phyloP scores from a whole-genome alignment of 2,329 filamentous ascomycete genomes.

The Decorospora gaudefroyi region DNA sequence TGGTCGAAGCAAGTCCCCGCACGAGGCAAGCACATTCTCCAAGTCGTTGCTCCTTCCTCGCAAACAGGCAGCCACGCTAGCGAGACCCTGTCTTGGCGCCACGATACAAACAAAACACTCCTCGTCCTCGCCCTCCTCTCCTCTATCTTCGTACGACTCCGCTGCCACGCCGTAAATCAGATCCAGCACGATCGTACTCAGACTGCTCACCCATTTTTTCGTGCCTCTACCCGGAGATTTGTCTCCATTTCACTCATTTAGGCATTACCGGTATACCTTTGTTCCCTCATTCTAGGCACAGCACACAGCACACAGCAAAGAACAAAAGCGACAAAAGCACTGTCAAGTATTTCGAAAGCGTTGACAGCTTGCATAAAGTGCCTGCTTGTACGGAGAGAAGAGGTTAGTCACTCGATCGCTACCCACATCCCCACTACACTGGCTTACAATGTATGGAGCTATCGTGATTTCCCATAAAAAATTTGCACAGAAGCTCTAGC shows the following conservation, averaged over 20 bases:
- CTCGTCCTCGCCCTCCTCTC: conserved; percentile 12
- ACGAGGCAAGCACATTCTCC: conserved; percentile 20
- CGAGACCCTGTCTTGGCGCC: conserved; percentile 29
- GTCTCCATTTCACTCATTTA: conserved; percentile 46
- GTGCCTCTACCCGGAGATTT: conserved; percentile 30
- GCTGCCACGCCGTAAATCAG: conserved; percentile 16
- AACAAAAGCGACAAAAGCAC: conserved; percentile 12
- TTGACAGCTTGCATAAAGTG: not conserved
- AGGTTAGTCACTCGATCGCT: conserved; percentile 12
- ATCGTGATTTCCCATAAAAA: conserved; percentile 2
- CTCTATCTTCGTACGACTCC: conserved; percentile 19
- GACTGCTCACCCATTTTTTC: conserved; percentile 26
- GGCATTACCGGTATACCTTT: conserved; percentile 27
- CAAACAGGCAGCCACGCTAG: conserved; percentile 26
- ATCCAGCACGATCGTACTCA: conserved; percentile 10
- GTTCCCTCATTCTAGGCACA: conserved; percentile 25
- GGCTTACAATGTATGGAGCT: conserved; percentile 13
- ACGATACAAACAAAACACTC: conserved; percentile 28
- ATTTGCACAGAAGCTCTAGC: conserved; percentile 9
- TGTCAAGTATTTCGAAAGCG: not conserved
- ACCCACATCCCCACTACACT: conserved; percentile 3
- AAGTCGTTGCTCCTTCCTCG: conserved; percentile 27
- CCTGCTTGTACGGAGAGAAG: conserved; percentile 2
- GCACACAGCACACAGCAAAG: conserved; percentile 11
- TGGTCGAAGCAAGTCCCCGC: conserved; percentile 7